Percentiles rank a stretch among this genome's conserved stretches.
phyloP scores from a whole-genome alignment of 2,329 filamentous ascomycete genomes.

The Chrysoporthe puriensis region DNA sequence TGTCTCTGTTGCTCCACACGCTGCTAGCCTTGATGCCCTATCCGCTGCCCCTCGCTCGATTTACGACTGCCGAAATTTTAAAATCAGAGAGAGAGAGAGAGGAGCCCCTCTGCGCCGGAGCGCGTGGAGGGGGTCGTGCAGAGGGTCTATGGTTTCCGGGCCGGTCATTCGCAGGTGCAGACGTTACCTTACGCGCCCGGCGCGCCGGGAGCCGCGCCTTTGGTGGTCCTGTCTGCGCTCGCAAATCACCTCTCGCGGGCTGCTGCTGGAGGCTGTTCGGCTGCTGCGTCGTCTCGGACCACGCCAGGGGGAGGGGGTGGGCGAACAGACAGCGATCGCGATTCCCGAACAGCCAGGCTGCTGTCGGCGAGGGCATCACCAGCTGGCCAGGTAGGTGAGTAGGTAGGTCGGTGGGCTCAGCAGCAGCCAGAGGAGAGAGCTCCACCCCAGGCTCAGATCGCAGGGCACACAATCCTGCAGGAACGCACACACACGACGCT shows the following conservation, averaged over 20 bases:
- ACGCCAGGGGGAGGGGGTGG: no score
- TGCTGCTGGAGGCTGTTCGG: background rate
- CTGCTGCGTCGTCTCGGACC: background rate
- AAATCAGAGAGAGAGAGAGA: background rate
- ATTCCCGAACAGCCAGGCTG: background rate
- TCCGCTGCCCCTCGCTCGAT: no score
- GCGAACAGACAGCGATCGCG: background rate
- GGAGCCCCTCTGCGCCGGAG: background rate
- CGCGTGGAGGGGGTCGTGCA: background rate
- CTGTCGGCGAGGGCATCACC: background rate
- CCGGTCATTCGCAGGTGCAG: slow-evolving; percentile 4
- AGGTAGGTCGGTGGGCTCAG: background rate
- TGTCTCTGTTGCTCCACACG: no score
- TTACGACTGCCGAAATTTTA: background rate
- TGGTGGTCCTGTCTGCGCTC: background rate
- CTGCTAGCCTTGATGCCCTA: no score
- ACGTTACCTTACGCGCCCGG: slow-evolving; percentile 3
- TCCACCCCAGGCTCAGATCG: slow-evolving; percentile 3
- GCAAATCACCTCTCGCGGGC: slow-evolving; percentile 3
- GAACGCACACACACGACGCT: background rate
- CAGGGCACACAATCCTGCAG: background rate
- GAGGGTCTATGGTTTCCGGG: no score
- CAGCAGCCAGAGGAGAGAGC: background rate
- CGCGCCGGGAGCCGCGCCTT: background rate
- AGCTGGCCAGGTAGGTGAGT: no score